These are phyloP conservation scores for Kazachstania taianensis DNA, from an alignment of 805 yeast genomes.

Conservation along the genomic window DNA sequence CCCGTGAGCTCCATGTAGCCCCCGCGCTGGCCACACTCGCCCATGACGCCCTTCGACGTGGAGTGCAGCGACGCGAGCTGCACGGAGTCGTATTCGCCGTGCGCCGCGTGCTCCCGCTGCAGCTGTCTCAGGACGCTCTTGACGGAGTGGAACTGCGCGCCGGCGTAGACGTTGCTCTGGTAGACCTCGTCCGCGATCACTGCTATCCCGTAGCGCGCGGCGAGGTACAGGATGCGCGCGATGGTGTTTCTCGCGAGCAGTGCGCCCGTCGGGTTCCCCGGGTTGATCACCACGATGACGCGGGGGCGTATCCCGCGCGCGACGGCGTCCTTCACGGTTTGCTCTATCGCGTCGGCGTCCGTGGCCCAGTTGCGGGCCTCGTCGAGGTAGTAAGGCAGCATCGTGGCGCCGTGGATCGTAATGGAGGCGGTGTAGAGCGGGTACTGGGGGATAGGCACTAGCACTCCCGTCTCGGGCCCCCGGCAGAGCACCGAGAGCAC, in stretches of 20 bases:
- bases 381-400: constrained; percentile 76
- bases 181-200: constrained; percentile 96
- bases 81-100: constrained; percentile 51
- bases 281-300: constrained; percentile 86
- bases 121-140: constrained; percentile 65
- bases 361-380: constrained; percentile 82
- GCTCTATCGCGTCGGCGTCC: constrained; percentile 52
- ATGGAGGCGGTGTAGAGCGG: constrained; percentile 92
- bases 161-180: constrained; percentile 73
- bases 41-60: constrained; percentile 96
- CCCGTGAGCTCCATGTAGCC: constrained; percentile 95
- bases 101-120: constrained; percentile 36
- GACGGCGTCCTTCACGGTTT: constrained; percentile 38
- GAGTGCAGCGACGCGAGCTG: constrained; percentile 91
- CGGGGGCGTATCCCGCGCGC: constrained; percentile 52
- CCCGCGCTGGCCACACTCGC: constrained; percentile 99
- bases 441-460: constrained; percentile 96
- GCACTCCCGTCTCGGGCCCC: constrained; percentile 59
- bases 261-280: constrained; percentile 98
- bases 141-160: constrained; percentile 72
- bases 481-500: constrained; percentile 60
- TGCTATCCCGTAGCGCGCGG: constrained; percentile 76
- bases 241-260: constrained; percentile 57
- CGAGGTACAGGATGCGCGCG: constrained; percentile 58
- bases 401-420: constrained; percentile 66